These are phyloP conservation scores for Lasiodiplodia sp. DNA, from an alignment of 2,329 filamentous ascomycete genomes.

Conservation along the genomic window DNA sequence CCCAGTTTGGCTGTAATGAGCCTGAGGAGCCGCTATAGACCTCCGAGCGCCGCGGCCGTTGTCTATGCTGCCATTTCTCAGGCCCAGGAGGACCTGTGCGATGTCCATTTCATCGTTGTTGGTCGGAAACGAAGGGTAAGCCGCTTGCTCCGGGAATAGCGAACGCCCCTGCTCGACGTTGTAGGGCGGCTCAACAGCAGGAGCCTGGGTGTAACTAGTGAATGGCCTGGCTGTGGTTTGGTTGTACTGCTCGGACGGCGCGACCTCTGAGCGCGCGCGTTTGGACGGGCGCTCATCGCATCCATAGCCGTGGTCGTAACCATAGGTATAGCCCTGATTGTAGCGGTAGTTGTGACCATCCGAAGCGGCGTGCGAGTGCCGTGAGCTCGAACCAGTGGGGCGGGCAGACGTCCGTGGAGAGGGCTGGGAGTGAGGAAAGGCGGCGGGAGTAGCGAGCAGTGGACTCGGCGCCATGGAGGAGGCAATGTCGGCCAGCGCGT, in stretches of 20 bases:
- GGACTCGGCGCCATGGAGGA: conserved; percentile 47
- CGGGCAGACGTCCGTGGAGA: conserved; percentile 18
- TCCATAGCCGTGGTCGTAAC: conserved; percentile 28
- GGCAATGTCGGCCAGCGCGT: conserved; percentile 53
- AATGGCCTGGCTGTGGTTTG: conserved; percentile 51
- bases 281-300: conserved; percentile 63
- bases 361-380: conserved; percentile 47
- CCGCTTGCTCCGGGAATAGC: background rate
- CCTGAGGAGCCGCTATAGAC: conserved; percentile 23
- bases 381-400: conserved; percentile 17
- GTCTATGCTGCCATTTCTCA: conserved; percentile 27
- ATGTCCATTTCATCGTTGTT: conserved; percentile 26
- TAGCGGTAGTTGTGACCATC: conserved; percentile 28
- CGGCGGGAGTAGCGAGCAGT: conserved; percentile 38
- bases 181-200: conserved; percentile 39
- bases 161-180: background rate
- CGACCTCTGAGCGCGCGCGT: conserved; percentile 65
- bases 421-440: conserved; percentile 30
- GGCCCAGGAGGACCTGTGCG: conserved; percentile 21
- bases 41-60: conserved; percentile 13
- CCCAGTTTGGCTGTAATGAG: conserved; percentile 10
- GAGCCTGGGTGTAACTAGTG: conserved; percentile 51
- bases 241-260: conserved; percentile 51
- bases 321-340: conserved; percentile 16
- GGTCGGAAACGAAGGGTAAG: background rate